Evolutionary conservation across 331 rosid species (phyloP).

Genomic region (Rhamnella rubrinervis): DNA sequence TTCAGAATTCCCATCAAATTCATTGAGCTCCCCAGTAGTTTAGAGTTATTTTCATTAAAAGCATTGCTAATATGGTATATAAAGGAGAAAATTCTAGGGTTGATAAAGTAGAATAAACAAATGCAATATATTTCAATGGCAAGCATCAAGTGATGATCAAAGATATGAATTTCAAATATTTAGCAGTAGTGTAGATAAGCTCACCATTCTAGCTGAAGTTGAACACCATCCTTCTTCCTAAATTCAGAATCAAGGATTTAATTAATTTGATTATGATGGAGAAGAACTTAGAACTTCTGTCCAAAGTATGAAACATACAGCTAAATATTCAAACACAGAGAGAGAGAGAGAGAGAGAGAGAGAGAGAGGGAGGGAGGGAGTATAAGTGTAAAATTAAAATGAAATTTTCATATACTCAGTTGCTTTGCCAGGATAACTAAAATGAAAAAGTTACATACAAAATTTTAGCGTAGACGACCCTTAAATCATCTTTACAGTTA

Average conservation of each 20-base stretch:
- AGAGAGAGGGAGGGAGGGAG: too few relatives aligned
- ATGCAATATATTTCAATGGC: neutral
- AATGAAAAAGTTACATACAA: too few relatives aligned
- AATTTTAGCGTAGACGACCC: too few relatives aligned
- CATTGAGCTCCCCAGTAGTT: neutral
- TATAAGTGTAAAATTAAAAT: too few relatives aligned
- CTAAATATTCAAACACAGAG: neutral
- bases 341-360: too few relatives aligned
- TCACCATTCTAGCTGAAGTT: constrained; percentile 94
- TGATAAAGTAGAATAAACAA: neutral
- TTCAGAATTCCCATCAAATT: neutral
- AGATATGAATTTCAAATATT: constrained; percentile 15
- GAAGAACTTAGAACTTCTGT: neutral
- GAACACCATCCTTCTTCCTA: constrained; percentile 81
- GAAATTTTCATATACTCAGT: too few relatives aligned
- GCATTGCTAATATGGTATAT: neutral
- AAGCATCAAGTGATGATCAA: neutral
- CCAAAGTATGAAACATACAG: neutral
- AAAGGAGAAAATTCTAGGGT: too few relatives aligned
- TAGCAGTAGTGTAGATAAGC: constrained; percentile 28
- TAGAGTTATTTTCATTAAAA: neutral
- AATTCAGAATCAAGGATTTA: constrained; percentile 39
- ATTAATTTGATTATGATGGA: constrained; percentile 16
- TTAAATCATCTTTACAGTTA: neutral
- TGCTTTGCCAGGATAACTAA: too few relatives aligned